Evolutionary conservation across 352 stramenopile species (phyloP), one percentile per base, ranked within the genome.

Genomic region (Pythium diclinum): DNA sequence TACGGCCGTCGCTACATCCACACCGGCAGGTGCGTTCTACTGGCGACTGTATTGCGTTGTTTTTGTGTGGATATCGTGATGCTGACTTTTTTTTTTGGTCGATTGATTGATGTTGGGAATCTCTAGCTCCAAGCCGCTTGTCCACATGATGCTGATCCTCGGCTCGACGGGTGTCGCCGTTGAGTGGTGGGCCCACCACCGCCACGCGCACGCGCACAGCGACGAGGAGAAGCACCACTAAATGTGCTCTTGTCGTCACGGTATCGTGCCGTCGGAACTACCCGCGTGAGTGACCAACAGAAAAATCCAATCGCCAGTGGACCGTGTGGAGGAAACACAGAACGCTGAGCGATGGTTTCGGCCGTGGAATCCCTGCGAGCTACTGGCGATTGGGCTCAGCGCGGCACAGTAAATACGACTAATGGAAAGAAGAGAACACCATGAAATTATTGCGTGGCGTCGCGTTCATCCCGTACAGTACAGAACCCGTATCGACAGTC

Each of bases 1-100:
- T 91, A 91, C 69, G 82, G 78, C 65, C 73, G 85, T 67, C 78
- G 80, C 59, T 88, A 83, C 69, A 87, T 91, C 74, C 87, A 91
- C 78, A 91, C 75, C 30, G 80, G 80, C 65, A 81, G 72, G 72
- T 79, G 62, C 42, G 61, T 52, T 55, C 5, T 2, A 21, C 5
- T 17, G 23, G 14, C 16, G 40, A 47, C 17, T 47, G 8, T 23
- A 40, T 40, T 16, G 49, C 19, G 21, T 42, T 36, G 40, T 16
- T 47, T n/a, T 34, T 65, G 19, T 40, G 48, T 14, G 33, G 3
- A 17, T 3, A 8, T 54, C 10, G 11, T 57, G 6, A n/a, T 40
- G 40, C 17, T 59, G 42, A 38, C 1, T 19, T 38, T 57, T 13
- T 57, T 13, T 28, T 28, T 1, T 28, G 25, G 0, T 28, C 25